Base-by-base conservation (phyloP, 495 filamentous ascomycete genomes). In the Talaromyces wortmannii region DNA sequence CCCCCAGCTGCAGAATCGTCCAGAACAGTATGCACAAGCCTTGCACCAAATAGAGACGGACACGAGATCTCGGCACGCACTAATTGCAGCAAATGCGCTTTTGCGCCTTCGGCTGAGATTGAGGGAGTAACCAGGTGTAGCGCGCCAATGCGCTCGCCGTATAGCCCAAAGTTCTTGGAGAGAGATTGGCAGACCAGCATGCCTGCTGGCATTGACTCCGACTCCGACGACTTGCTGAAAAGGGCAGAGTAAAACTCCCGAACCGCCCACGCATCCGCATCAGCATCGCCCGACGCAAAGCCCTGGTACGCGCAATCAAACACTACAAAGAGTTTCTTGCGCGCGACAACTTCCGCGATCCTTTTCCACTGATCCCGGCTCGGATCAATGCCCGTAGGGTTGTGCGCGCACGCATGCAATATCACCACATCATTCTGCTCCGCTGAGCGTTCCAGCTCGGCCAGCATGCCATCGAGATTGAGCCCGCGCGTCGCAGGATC, bases 261-360 rank as follows among this genome's bases (percentile, higher is more conserved):
- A 23, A 76, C 61, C 2, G 70, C 57, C 70, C 70, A 75, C 4
- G 67, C 69, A 55, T 78, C 75, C 16, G 58, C 50, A 16, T 72
- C 63, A 5, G 66, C 52, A 53, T 66, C 53, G 0, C 75, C 75
- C 0, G 71, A 67, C 6, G 69, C 72, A 53, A 78, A 74, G 0
- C 75, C 75, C 50, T 72, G 73, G 42, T 77, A 77, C 0, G 75
- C 75, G 31, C 57, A 63, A 51, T 78, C 75, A 48, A 78, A 75
- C 16, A 78, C 57, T 2, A 63, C 59, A 50, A 78, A 64, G 6
- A 73, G 62, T 7, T 55, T 49, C 40, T 65, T 73, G 10, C 55
- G 13, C 23, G 61, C 18, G 4, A 61, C 56, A 2, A 72, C 5
- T 6, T 55, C 52, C 0, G 65, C 65, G 5, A 78, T 59, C 3